phyloP scores from a whole-genome alignment of 352 stramenopile species.

The Pythium aphanidermatum region DNA sequence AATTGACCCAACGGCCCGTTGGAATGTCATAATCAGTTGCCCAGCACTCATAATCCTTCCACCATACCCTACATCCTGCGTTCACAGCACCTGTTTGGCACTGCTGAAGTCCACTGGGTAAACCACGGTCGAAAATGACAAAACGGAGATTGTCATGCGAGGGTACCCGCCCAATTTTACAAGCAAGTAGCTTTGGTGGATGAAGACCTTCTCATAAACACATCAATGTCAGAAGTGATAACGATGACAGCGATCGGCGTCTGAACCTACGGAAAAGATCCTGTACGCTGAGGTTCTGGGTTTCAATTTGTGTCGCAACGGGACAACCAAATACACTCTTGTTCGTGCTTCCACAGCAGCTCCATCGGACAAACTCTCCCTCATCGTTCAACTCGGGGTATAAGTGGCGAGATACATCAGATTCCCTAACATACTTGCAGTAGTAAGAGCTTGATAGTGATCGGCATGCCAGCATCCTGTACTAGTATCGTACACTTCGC shows the following conservation, averaged over 20 bases:
- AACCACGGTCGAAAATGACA: slow-evolving; percentile 45
- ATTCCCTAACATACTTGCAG: slow-evolving; percentile 11
- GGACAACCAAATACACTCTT: slow-evolving; percentile 52
- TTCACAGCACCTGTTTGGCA: slow-evolving; percentile 3
- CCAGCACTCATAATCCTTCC: slow-evolving; percentile 36
- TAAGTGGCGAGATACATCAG: slow-evolving; percentile 38
- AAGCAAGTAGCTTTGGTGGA: slow-evolving; percentile 36
- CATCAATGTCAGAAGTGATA: not conserved
- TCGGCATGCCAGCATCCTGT: slow-evolving; percentile 10
- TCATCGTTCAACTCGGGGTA: slow-evolving; percentile 48
- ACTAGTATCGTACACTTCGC: slow-evolving; percentile 10
- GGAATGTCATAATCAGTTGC: slow-evolving; percentile 42
- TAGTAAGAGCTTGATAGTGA: slow-evolving; percentile 4
- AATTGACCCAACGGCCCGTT: slow-evolving; percentile 40
- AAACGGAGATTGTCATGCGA: slow-evolving; percentile 16
- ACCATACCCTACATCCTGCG: slow-evolving; percentile 43
- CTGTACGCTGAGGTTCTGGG: slow-evolving; percentile 3
- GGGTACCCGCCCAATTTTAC: slow-evolving; percentile 22
- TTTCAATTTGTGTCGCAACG: slow-evolving; percentile 8
- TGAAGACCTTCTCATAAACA: slow-evolving; percentile 7
- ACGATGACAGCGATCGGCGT: no score
- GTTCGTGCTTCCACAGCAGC: slow-evolving; percentile 50
- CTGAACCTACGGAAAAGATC: slow-evolving; percentile 10
- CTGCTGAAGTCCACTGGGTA: not conserved
- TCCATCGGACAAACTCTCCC: slow-evolving; percentile 54